A percentile compares a stretch with the other conserved stretches of the same genome.
Evolutionary conservation across 2,329 filamentous ascomycete genomes (phyloP).

Genomic region (Endothia cerciana): DNA sequence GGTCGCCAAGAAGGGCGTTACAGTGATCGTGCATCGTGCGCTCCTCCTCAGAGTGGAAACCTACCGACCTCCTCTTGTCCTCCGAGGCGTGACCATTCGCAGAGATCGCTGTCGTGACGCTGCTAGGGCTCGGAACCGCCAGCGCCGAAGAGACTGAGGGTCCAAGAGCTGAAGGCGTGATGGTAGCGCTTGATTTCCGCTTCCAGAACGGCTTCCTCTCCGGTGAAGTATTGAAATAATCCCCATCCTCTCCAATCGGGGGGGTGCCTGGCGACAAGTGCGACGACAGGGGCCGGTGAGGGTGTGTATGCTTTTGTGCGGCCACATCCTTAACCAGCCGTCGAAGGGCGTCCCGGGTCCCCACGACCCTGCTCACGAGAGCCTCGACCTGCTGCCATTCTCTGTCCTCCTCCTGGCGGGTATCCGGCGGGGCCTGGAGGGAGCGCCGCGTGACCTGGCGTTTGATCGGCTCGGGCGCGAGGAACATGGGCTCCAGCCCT

Average conservation of each 20-base stretch:
- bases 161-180: slow-evolving; percentile 46
- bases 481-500: slow-evolving; percentile 49
- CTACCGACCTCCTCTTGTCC: slow-evolving; percentile 43
- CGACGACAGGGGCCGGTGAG: slow-evolving; percentile 40
- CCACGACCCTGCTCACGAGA: slow-evolving; percentile 83
- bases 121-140: slow-evolving; percentile 47
- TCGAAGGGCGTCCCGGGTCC: slow-evolving; percentile 85
- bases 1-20: slow-evolving; percentile 78
- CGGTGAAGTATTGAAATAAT: slow-evolving; percentile 54
- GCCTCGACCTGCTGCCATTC: slow-evolving; percentile 89
- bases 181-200: slow-evolving; percentile 70
- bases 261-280: slow-evolving; percentile 48
- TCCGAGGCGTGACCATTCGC: slow-evolving; percentile 31
- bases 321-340: slow-evolving; percentile 85
- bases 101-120: slow-evolving; percentile 35
- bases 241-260: slow-evolving; percentile 50
- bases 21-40: slow-evolving; percentile 80
- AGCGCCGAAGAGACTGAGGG: slow-evolving; percentile 44
- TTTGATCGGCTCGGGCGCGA: slow-evolving; percentile 33
- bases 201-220: slow-evolving; percentile 89
- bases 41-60: slow-evolving; percentile 52
- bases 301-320: slow-evolving; percentile 55
- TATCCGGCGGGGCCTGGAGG: slow-evolving; percentile 37
- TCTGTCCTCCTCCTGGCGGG: slow-evolving; percentile 64
- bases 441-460: slow-evolving; percentile 30